Evolutionary conservation across 2,329 filamentous ascomycete species (phyloP).

Genomic region (Aspergillus felis): DNA sequence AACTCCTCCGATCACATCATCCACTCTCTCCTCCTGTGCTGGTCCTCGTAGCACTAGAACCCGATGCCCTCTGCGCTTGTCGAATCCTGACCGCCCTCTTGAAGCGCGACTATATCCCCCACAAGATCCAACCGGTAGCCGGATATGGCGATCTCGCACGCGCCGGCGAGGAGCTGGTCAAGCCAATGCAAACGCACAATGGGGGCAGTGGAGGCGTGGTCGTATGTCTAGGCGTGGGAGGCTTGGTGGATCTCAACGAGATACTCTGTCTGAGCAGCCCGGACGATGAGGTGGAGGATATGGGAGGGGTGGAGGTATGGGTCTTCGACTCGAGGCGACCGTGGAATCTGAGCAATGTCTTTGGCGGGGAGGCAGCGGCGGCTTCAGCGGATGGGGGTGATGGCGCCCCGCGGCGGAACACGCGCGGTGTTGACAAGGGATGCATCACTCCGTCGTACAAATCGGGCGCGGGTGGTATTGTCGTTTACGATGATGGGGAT

Average conservation of each 20-base stretch:
- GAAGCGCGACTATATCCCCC: conserved; percentile 94
- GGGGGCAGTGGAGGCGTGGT: conserved; percentile 87
- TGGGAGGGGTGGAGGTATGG: conserved; percentile 91
- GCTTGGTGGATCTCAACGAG: conserved; percentile 79
- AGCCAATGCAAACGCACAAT: conserved; percentile 77
- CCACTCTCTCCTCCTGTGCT: conserved; percentile 88
- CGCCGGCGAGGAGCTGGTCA: conserved; percentile 72
- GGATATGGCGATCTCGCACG: conserved; percentile 86
- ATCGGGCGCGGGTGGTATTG: conserved; percentile 77
- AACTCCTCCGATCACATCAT: conserved; percentile 81
- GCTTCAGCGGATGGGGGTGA: conserved; percentile 49
- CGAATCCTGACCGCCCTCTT: conserved; percentile 90
- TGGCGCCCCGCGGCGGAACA: conserved; percentile 44
- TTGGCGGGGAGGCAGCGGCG: conserved; percentile 63
- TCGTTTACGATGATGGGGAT: conserved; percentile 95
- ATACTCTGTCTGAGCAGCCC: conserved; percentile 72
- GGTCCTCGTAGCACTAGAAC: conserved; percentile 87
- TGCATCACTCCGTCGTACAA: conserved; percentile 68
- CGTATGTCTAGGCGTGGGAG: conserved; percentile 87
- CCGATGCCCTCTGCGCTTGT: conserved; percentile 91
- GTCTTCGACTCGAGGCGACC: conserved; percentile 85
- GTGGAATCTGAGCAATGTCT: conserved; percentile 93
- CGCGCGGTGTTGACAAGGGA: conserved; percentile 67
- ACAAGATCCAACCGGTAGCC: conserved; percentile 93
- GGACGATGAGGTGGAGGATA: conserved; percentile 58